Evolutionary conservation across 352 stramenopile species (phyloP).

Genomic region (Phytophthora pinifolia): DNA sequence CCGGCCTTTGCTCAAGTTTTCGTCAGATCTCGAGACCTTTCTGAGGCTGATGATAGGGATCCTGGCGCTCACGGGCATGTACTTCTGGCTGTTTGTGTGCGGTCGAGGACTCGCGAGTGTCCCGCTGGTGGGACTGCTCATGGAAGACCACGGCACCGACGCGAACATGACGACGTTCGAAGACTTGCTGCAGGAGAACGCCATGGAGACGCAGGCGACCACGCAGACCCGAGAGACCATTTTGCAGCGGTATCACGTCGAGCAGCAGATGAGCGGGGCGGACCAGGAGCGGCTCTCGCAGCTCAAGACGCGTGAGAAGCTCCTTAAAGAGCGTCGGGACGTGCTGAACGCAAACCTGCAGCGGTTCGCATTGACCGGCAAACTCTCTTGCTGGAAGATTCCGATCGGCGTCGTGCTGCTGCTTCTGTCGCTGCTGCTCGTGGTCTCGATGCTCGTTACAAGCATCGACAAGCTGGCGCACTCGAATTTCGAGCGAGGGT

Average conservation of each 20-base stretch:
- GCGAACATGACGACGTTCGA: slow-evolving; percentile 72
- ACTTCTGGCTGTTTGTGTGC: slow-evolving; percentile 77
- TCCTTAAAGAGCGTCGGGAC: slow-evolving; percentile 62
- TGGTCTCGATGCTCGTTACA: slow-evolving; percentile 76
- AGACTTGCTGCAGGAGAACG: slow-evolving; percentile 72
- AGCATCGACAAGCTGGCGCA: slow-evolving; percentile 79
- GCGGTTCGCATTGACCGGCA: slow-evolving; percentile 45
- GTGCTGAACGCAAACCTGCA: slow-evolving; percentile 70
- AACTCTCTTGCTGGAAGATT: slow-evolving; percentile 65
- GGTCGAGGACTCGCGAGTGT: slow-evolving; percentile 71
- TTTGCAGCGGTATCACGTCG: slow-evolving; percentile 57
- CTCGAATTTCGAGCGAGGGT: slow-evolving; percentile 69
- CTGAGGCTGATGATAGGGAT: slow-evolving; percentile 74
- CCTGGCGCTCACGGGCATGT: slow-evolving; percentile 70
- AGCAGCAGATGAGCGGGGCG: slow-evolving; percentile 65
- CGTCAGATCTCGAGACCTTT: slow-evolving; percentile 71
- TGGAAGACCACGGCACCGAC: slow-evolving; percentile 74
- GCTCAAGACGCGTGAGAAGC: slow-evolving; percentile 65
- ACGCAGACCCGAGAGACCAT: slow-evolving; percentile 74
- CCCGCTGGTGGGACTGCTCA: slow-evolving; percentile 73
- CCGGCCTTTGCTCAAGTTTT: slow-evolving; percentile 75
- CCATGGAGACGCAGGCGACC: slow-evolving; percentile 67
- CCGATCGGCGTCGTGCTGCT: slow-evolving; percentile 64
- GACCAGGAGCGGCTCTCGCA: slow-evolving; percentile 76
- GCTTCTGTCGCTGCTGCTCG: slow-evolving; percentile 63